Evolutionary conservation across 2,329 filamentous ascomycete species (phyloP), one percentile per base, ranked within the genome.

Genomic region (Colletotrichum sp.): DNA sequence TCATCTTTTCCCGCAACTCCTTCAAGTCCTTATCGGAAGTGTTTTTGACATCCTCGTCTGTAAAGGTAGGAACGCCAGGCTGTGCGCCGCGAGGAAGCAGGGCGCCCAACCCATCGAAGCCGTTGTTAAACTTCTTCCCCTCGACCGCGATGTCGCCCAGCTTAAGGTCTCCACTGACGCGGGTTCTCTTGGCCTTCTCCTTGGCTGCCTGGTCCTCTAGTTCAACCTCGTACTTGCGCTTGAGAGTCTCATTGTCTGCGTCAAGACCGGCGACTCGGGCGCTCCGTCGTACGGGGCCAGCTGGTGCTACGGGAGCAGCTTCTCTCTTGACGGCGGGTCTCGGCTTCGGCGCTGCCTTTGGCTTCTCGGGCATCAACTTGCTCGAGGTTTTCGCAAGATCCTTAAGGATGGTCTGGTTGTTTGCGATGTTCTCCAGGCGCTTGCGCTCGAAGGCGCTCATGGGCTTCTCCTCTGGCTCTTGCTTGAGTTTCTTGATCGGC

Each of bases 361-460:
- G 88, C 71, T 91, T 91, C 1, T 91, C 88, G 2, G 93, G 94
- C 13, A 94, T 87, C n/a, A 92, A 89, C 66, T 91, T 92, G 26
- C 94, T 93, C 0, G 95, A 92, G 1, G 94, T 90, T 3, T 92
- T 91, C 3, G 94, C 93, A 2, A 98, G 90, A 76, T 96, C 94
- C 76, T 94, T 94, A 0, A 98, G 86, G 0, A 98, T 82, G 0
- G 93, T 95, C 84, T 96, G 94, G 80, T 98, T 97, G 70, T 95
- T 93, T 0, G 93, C 95, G 55, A 98, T 98, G 79, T 98, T 98
- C 76, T 96, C 95, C 18, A 95, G 91, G 1, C 96, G 91, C 79
- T 95, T 93, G 80, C 93, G 93, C 88, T 98, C 96, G 84, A 98
- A 98, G 52, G 95, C 95, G 84, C 95, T 98, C 80, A 98, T 87